A percentile compares a stretch with the other conserved stretches of the same genome.
Conservation (phyloP, 257 asterid species). For the Scutellaria baicalensis region DNA sequence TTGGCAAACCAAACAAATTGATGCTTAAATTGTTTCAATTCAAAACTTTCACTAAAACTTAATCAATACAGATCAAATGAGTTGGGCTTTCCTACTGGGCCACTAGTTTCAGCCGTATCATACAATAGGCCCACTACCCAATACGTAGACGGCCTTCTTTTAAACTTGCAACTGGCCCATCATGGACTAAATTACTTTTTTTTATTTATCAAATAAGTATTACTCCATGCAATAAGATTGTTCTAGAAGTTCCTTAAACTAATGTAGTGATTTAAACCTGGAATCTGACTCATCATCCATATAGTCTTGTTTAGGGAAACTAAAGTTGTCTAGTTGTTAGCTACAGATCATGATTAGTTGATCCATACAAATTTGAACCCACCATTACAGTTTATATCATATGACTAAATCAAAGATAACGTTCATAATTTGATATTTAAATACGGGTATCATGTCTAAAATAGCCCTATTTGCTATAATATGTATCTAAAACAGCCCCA, state of each 20-base stretch:
- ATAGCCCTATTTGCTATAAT: too few relatives aligned
- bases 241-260: too few relatives aligned
- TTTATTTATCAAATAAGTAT: too few relatives aligned
- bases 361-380: constrained; percentile 28
- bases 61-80: not conserved
- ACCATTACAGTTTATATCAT: not conserved
- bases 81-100: not conserved
- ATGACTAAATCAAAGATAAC: not conserved
- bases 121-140: not conserved
- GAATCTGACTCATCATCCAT: not conserved
- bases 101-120: not conserved
- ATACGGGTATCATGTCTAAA: too few relatives aligned
- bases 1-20: too few relatives aligned
- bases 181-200: not conserved
- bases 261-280: not conserved
- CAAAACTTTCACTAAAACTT: too few relatives aligned
- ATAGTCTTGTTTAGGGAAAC: not conserved
- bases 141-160: not conserved
- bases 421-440: not conserved
- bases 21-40: too few relatives aligned
- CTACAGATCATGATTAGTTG: constrained; percentile 33
- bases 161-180: not conserved
- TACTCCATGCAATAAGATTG: too few relatives aligned
- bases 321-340: constrained; percentile 23
- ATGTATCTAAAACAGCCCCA: too few relatives aligned